Conservation (phyloP, 148 eudicot genomes). For the Vaccinium darrowii region DNA sequence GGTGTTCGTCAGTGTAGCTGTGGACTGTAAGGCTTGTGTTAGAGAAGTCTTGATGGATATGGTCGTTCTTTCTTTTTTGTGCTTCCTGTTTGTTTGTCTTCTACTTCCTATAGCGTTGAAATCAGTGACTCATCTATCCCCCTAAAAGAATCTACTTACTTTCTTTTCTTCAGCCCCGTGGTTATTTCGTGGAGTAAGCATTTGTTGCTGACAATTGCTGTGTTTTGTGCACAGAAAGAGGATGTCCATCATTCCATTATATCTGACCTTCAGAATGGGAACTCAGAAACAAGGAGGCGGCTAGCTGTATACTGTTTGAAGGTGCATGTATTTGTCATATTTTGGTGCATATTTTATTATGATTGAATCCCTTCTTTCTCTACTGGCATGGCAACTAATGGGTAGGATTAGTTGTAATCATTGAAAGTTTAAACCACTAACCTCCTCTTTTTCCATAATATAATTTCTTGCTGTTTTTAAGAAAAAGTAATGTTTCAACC, state of each 20-base stretch:
- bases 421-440: not conserved
- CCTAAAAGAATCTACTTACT: not conserved
- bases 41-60: not conserved
- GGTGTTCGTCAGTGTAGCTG: not conserved
- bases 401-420: not conserved
- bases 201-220: conserved; percentile 2
- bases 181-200: not conserved
- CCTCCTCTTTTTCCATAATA: not conserved
- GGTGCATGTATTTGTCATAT: conserved; percentile 37
- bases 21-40: not conserved
- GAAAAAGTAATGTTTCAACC: not conserved
- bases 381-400: not conserved
- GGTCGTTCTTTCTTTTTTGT: not conserved
- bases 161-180: not conserved
- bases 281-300: conserved; percentile 93
- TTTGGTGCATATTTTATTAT: conserved; percentile 10
- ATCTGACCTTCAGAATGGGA: conserved; percentile 98
- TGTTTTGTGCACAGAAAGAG: conserved; percentile 75
- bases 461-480: not conserved
- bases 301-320: conserved; percentile 98
- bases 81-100: not conserved
- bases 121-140: not conserved
- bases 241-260: conserved; percentile 99
- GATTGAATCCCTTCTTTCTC: not conserved
- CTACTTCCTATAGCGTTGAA: not conserved